A percentile compares a stretch with the other conserved stretches of the same genome.
Evolutionary conservation across 179 eudicot species (phyloP).

Genomic region (Gypsophila paniculata): DNA sequence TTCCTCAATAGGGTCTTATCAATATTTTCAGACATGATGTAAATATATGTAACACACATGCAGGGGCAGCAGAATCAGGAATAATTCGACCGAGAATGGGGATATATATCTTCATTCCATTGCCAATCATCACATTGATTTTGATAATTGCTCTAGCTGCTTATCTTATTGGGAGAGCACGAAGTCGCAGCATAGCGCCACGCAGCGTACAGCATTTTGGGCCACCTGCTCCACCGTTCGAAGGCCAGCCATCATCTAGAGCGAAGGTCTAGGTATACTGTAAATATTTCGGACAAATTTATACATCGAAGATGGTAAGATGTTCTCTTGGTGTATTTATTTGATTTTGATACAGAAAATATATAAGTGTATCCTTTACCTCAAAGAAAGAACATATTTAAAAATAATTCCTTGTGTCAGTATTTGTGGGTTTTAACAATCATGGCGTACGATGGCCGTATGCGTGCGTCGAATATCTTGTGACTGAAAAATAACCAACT

Average conservation of each 20-base stretch:
- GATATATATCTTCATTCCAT: conserved; percentile 30
- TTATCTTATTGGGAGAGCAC: conserved; percentile 37
- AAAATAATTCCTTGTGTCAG: no score
- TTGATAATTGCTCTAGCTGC: conserved; percentile 36
- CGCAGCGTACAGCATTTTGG: conserved; percentile 22
- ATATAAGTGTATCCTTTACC: no score
- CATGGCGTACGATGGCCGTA: no score
- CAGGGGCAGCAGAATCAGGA: conserved; percentile 5
- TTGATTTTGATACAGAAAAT: not conserved
- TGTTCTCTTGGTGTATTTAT: not conserved
- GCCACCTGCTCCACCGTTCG: conserved; percentile 29
- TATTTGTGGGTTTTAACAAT: no score
- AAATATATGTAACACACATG: not conserved
- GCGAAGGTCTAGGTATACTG: conserved; percentile 10
- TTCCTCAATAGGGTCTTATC: not conserved
- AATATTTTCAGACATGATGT: not conserved
- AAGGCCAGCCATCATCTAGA: conserved; percentile 10
- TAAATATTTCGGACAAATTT: not conserved
- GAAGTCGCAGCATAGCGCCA: conserved; percentile 22
- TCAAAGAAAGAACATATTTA: no score
- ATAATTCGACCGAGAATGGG: conserved; percentile 19
- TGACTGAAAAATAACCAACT: no score
- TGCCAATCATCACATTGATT: conserved; percentile 36
- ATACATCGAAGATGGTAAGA: not conserved
- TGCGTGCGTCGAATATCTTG: no score